Conservation (phyloP, 495 filamentous ascomycete genomes). For the Polyplosphaeria fusca region DNA sequence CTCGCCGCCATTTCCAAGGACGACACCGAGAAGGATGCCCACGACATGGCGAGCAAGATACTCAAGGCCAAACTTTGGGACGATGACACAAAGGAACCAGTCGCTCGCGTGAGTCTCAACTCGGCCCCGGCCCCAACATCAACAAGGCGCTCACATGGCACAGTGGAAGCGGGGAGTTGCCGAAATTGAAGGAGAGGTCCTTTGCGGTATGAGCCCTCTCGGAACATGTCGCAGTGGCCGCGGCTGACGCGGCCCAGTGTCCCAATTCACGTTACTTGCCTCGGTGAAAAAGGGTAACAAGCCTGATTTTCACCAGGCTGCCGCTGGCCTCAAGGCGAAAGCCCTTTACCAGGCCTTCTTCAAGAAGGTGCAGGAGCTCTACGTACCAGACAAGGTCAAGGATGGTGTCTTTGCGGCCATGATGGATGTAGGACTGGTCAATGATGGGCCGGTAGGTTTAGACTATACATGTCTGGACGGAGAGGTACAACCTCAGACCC, state of each 20-base stretch:
- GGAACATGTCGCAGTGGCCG: not conserved
- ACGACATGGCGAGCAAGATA: conserved; percentile 77
- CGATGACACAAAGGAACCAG: conserved; percentile 60
- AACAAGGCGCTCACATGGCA: conserved; percentile 9
- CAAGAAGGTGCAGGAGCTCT: conserved; percentile 67
- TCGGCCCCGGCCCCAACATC: conserved; percentile 6
- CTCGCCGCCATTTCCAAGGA: conserved; percentile 87
- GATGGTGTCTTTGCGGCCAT: conserved; percentile 96
- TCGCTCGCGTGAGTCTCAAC: conserved; percentile 23
- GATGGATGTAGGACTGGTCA: conserved; percentile 95
- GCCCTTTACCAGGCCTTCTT: conserved; percentile 80
- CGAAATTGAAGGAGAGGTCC: conserved; percentile 82
- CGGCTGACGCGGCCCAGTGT: conserved; percentile 57
- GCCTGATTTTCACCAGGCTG: conserved; percentile 90
- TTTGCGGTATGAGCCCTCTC: conserved; percentile 65
- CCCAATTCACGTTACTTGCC: conserved; percentile 93
- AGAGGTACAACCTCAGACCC: conserved; percentile 50
- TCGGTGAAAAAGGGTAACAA: conserved; percentile 91
- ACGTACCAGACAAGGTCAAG: conserved; percentile 74
- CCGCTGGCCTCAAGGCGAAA: conserved; percentile 70
- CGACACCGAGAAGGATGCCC: conserved; percentile 84
- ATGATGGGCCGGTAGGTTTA: conserved; percentile 89
- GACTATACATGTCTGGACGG: conserved; percentile 62
- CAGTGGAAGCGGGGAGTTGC: conserved; percentile 88
- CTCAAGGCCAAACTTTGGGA: conserved; percentile 88